These are phyloP conservation scores for Bimuria novae-zelandiae DNA, from an alignment of 2,329 filamentous ascomycete species.

Conservation along the genomic window DNA sequence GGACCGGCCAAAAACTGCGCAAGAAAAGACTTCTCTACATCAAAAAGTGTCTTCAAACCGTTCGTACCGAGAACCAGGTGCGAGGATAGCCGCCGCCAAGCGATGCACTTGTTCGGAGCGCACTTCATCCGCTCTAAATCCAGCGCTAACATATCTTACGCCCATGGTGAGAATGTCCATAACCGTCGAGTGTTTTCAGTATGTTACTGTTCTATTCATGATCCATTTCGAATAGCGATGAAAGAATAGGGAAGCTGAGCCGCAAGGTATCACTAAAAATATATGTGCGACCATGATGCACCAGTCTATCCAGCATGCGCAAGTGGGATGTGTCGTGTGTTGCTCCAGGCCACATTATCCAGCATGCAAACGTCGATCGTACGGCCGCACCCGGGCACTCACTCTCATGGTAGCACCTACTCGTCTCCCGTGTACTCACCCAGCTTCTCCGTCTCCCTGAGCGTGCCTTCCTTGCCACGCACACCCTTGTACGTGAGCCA, in stretches of 20 bases:
- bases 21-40: not conserved
- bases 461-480: not conserved
- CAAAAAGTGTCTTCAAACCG: too few species aligned
- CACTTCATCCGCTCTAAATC: not conserved
- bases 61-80: not conserved
- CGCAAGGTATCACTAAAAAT: too few species aligned
- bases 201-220: too few species aligned
- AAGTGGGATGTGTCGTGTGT: too few species aligned
- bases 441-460: not conserved
- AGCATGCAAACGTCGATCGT: too few species aligned
- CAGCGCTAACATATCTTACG: not conserved
- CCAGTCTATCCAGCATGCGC: too few species aligned
- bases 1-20: not conserved
- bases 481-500: constrained; percentile 9
- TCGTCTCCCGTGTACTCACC: not conserved
- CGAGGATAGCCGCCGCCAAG: constrained; percentile 9
- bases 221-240: too few species aligned
- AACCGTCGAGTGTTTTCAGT: too few species aligned
- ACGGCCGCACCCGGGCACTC: not conserved
- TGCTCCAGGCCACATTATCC: too few species aligned
- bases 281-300: not conserved
- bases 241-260: too few species aligned
- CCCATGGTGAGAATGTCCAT: too few species aligned
- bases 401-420: not conserved
- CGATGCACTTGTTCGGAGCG: constrained; percentile 1